Conservation (phyloP, 257 asterid species). For the Jaltomata sinuosa region DNA sequence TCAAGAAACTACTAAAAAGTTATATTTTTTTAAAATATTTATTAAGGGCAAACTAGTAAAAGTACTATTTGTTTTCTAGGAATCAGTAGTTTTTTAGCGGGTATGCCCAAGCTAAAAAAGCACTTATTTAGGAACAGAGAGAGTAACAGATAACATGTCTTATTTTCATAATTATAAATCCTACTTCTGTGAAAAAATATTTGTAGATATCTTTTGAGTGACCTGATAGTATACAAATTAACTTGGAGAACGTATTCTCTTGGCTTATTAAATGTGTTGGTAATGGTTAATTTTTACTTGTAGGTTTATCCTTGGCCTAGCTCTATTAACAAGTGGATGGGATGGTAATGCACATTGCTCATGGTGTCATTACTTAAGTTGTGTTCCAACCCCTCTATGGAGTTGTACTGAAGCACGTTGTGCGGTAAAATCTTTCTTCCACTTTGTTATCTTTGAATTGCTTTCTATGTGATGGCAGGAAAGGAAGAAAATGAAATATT, state of each 20-base stretch:
- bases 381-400: constrained; percentile 88
- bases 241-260: not conserved
- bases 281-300: not conserved
- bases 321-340: constrained; percentile 38
- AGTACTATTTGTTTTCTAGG: too few species aligned
- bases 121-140: too few species aligned
- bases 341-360: constrained; percentile 77
- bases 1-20: too few species aligned
- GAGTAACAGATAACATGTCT: not conserved
- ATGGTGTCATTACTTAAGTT: constrained; percentile 86
- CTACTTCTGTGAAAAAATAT: not conserved
- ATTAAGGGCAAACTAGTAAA: too few species aligned
- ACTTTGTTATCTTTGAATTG: not conserved
- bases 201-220: not conserved
- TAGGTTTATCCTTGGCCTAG: constrained; percentile 44
- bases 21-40: too few species aligned
- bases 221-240: not conserved
- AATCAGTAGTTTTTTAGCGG: too few species aligned
- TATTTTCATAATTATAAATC: not conserved
- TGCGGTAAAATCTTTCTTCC: constrained; percentile 25
- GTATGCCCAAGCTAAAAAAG: too few species aligned
- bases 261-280: not conserved
- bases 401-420: constrained; percentile 56
- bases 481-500: too few species aligned
- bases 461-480: too few species aligned